Percentiles rank a stretch among this genome's conserved stretches.
These are phyloP conservation scores for Sistotremastrum niveocremeum DNA, from an alignment of 768 basidiomycete genomes.

Conservation along the genomic window DNA sequence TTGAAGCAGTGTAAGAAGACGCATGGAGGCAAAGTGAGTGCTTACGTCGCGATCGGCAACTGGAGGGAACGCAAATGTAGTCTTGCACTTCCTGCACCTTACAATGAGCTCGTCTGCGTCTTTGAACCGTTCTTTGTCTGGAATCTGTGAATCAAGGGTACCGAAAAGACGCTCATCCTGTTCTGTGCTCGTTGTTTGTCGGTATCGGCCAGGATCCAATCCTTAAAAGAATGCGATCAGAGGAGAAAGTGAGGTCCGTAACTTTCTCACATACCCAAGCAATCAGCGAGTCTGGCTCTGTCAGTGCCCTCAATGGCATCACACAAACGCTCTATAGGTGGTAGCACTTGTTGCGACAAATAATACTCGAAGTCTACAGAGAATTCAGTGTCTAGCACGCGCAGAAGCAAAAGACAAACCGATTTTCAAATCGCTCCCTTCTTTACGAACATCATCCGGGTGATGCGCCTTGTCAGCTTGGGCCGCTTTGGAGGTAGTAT, in stretches of 20 bases:
- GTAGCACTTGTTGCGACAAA: constrained; percentile 80
- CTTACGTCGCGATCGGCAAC: constrained; percentile 47
- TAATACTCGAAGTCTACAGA: constrained; percentile 80
- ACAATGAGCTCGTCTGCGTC: constrained; percentile 60
- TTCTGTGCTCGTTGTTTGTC: constrained; percentile 22
- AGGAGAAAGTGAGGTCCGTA: constrained; percentile 1
- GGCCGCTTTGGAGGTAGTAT: constrained; percentile 52
- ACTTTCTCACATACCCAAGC: constrained; percentile 55
- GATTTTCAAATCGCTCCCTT: constrained; percentile 51
- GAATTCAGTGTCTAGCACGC: constrained; percentile 2
- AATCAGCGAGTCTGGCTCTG: constrained; percentile 82
- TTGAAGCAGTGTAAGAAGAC: background rate
- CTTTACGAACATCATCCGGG: constrained; percentile 79
- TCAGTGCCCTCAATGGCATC: constrained; percentile 96
- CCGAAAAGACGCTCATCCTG: constrained; percentile 55
- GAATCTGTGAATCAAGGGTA: constrained; percentile 77
- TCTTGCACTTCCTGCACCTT: constrained; percentile 65
- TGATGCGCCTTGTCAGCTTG: constrained; percentile 89
- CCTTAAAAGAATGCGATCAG: constrained; percentile 24
- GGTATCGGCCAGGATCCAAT: constrained; percentile 46
- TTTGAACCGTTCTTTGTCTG: constrained; percentile 79
- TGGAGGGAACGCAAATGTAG: constrained; percentile 40
- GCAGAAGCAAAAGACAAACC: constrained; percentile 30
- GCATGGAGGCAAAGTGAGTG: constrained; percentile 1
- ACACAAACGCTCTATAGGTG: constrained; percentile 89